Percentiles rank a stretch among this genome's conserved stretches.
These are phyloP conservation scores for Begonia masoniana DNA, from an alignment of 306 rosid species.

Conservation along the genomic window DNA sequence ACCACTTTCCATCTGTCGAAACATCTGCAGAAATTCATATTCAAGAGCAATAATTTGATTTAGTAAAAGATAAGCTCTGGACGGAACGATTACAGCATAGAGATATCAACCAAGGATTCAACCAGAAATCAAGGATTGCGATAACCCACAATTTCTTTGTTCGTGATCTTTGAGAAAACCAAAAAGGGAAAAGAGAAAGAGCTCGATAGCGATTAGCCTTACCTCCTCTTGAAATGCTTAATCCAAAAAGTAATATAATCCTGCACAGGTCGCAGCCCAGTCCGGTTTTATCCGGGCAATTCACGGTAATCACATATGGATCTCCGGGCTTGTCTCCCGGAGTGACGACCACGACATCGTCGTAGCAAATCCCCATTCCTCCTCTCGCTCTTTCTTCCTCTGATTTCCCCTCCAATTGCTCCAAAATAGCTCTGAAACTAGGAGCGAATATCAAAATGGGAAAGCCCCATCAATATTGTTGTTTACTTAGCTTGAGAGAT, in stretches of 20 bases:
- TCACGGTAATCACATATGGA: constrained; percentile 38
- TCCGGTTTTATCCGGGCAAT: constrained; percentile 52
- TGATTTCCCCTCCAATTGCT: constrained; percentile 1
- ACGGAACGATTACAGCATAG: no score
- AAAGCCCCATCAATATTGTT: neutral
- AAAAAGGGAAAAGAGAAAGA: neutral
- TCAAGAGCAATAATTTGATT: no score
- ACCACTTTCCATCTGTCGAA: constrained; percentile 52
- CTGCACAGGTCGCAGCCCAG: constrained; percentile 44
- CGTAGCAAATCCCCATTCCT: constrained; percentile 29
- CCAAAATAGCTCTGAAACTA: neutral
- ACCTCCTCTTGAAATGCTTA: constrained; percentile 47
- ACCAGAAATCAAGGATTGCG: no score
- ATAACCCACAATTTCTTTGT: neutral
- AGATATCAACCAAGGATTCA: no score
- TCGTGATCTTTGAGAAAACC: neutral
- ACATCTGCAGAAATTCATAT: constrained; percentile 16
- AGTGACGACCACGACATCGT: constrained; percentile 32
- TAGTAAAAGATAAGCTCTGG: no score
- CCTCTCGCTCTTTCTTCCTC: constrained; percentile 4
- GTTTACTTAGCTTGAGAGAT: neutral
- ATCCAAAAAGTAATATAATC: constrained; percentile 37
- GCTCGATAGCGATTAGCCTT: constrained; percentile 1
- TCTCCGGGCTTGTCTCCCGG: constrained; percentile 28
- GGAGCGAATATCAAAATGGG: neutral